Conservation (phyloP, 148 eudicot species). For the Gaultheria prostrata region DNA sequence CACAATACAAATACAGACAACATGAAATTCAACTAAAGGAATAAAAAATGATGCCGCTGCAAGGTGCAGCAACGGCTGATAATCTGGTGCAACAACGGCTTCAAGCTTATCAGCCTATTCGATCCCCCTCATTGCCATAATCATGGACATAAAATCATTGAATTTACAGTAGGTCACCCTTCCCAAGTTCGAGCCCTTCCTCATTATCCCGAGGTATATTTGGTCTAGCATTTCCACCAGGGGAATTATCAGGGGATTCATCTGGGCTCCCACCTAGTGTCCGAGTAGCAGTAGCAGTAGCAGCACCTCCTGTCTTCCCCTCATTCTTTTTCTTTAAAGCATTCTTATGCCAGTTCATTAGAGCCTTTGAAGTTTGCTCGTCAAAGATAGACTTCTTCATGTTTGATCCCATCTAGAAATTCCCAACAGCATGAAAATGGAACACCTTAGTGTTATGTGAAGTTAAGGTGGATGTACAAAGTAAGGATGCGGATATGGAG, state of each 20-base stretch:
- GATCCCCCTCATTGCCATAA: background rate
- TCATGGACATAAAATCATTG: background rate
- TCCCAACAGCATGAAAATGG: background rate
- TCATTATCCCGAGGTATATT: background rate
- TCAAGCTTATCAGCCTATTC: background rate
- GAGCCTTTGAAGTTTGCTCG: conserved; percentile 82
- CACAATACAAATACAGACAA: background rate
- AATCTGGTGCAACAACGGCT: no score
- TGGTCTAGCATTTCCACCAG: background rate
- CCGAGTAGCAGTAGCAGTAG: conserved; percentile 16
- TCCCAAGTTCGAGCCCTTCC: background rate
- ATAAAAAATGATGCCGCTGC: background rate
- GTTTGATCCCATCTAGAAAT: conserved; percentile 81
- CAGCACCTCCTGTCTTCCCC: conserved; percentile 17
- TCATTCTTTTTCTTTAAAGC: conserved; percentile 50
- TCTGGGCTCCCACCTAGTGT: conserved; percentile 29
- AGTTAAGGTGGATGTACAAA: background rate
- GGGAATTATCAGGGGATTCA: conserved; percentile 24
- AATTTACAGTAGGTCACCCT: conserved; percentile 19
- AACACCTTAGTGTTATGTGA: background rate
- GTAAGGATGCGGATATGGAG: background rate
- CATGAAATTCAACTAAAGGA: background rate
- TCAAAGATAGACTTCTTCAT: conserved; percentile 90
- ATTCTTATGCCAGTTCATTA: conserved; percentile 66
- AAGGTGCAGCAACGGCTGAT: background rate